phyloP scores from a whole-genome alignment of 73 alveolate species.

The Diophrys sp. region DNA sequence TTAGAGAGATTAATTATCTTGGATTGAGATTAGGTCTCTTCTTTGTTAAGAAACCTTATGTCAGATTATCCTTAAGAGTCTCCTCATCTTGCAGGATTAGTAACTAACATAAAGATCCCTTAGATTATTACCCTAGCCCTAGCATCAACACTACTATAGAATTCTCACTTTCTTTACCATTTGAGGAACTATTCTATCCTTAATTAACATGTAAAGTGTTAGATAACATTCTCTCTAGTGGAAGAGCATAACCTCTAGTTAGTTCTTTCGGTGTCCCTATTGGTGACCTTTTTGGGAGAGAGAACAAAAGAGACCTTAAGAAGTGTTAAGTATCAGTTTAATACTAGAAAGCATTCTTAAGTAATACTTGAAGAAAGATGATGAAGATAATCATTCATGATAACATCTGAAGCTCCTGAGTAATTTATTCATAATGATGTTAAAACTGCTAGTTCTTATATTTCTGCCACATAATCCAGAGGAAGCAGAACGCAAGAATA shows the following conservation, averaged over 20 bases:
- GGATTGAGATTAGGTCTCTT: constrained; percentile 83
- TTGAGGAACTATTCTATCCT: constrained; percentile 77
- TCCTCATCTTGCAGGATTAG: constrained; percentile 64
- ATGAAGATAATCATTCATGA: neutral
- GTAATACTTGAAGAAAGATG: neutral
- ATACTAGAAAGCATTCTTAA: neutral
- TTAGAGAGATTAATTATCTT: constrained; percentile 75
- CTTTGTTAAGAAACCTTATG: constrained; percentile 83
- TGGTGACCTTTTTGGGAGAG: constrained; percentile 36
- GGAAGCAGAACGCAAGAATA: neutral
- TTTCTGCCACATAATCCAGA: neutral
- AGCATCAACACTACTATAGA: constrained; percentile 73
- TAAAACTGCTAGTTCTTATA: neutral
- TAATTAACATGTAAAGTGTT: constrained; percentile 77
- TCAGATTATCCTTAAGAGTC: constrained; percentile 71
- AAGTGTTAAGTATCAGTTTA: neutral
- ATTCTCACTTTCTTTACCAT: constrained; percentile 74
- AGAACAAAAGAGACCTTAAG: neutral
- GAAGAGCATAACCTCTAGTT: constrained; percentile 72
- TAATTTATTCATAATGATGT: neutral
- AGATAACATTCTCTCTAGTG: constrained; percentile 81
- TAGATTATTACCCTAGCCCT: constrained; percentile 80
- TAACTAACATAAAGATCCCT: constrained; percentile 70
- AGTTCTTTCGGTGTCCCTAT: constrained; percentile 70
- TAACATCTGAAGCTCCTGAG: neutral